phyloP scores from a whole-genome alignment of 2,329 filamentous ascomycete genomes.

The Penicillium hesseltinei region DNA sequence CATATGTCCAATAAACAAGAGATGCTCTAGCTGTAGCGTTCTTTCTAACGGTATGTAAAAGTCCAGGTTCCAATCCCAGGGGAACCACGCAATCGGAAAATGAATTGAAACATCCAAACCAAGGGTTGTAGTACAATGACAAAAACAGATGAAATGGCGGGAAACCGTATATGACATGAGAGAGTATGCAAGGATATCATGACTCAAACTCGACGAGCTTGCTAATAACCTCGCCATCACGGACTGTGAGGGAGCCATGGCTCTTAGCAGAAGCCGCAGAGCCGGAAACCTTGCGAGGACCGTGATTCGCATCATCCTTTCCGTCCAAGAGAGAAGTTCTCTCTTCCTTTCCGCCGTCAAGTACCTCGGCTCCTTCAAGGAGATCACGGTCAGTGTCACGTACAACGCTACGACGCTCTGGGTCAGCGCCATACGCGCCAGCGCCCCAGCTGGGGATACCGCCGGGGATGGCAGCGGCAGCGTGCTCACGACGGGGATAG shows the following conservation, averaged over 20 bases:
- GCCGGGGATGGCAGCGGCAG: conserved; percentile 32
- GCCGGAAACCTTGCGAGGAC: conserved; percentile 4
- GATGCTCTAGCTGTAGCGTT: neutral
- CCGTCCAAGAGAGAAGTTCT: conserved; percentile 29
- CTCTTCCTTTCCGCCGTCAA: conserved; percentile 42
- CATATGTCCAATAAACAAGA: neutral
- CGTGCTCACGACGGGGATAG: conserved; percentile 36
- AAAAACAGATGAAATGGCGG: neutral
- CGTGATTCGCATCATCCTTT: conserved; percentile 17
- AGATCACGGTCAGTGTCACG: conserved; percentile 68
- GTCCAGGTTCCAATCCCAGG: neutral
- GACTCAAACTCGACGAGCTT: conserved; percentile 43
- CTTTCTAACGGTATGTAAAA: conserved; percentile 1
- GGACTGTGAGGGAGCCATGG: conserved; percentile 10
- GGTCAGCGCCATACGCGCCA: conserved; percentile 53
- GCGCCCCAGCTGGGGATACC: conserved; percentile 40
- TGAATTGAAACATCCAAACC: conserved; percentile 4
- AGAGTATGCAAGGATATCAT: conserved; percentile 16
- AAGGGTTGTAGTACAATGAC: conserved; percentile 7
- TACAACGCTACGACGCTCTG: conserved; percentile 60
- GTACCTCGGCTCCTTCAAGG: conserved; percentile 71
- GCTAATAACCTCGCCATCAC: conserved; percentile 32
- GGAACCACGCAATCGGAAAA: neutral
- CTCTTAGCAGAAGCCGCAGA: conserved; percentile 2
- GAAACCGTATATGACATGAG: conserved; percentile 2